Base-by-base conservation (phyloP, 148 eudicot genomes). In the Chenopodium suecicum region DNA sequence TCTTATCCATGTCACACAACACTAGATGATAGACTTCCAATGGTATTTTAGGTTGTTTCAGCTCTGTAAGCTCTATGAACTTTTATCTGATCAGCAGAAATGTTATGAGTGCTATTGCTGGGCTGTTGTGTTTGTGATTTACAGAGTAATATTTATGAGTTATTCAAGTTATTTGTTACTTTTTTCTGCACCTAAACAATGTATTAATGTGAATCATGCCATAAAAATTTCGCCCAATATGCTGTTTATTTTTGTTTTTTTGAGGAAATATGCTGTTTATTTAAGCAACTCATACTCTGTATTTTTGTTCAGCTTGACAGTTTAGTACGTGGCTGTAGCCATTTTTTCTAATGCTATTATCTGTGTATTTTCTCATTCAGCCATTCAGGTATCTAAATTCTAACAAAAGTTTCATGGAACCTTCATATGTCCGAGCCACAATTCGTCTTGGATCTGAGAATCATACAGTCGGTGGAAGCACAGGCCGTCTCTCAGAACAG, bases 401-500 rank as follows among this genome's bases (percentile, higher is more conserved):
- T n/a, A 47, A 11, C 77, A 14, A 74, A 23, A 5, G 65, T 25
- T 41, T 12, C 62, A 94, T 91, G 98, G 96, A 92, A 81, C 66
- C 60, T 81, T 88, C 85, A 76, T 58, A 74, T 54, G 93, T 91
- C 27, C 88, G 82, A 88, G 90, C 91, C 46, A 76, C 88, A 25
- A 60, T 93, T 74, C 77, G 81, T 9, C 97, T 95, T 79, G 98
- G 96, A 82, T 89, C 93, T 27, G 97, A 95, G 88, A 84, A 83
- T 1, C 86, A 85, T 79, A 47, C 84, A 14, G 82, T 91, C 68
- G 17, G 81, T 63, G 91, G 87, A 85, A 83, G 81, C 77, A 81
- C 84, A 48, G 94, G 90, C 58, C 20, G 52, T 81, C 90, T 95
- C 54, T 95, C 97, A 1, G 88, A 90, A 84, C 94, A 93, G 77